phyloP scores from a whole-genome alignment of 2,329 filamentous ascomycete species.

The Talaromyces albobiverticillius region DNA sequence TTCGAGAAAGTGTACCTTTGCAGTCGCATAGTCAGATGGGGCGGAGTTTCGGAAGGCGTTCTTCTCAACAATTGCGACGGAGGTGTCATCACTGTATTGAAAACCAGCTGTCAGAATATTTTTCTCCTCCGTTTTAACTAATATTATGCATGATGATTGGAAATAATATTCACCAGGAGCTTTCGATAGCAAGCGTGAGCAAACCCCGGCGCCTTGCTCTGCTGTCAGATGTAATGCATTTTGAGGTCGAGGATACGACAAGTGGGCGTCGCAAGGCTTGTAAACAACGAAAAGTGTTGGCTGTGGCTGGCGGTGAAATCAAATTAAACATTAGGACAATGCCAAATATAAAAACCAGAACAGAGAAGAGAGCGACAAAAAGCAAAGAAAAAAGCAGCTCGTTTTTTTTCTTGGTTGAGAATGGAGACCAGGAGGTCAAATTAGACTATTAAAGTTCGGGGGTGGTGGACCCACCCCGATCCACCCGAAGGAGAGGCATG shows the following conservation, averaged over 20 bases:
- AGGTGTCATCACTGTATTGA: constrained; percentile 74
- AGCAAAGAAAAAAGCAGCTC: neutral
- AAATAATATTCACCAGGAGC: constrained; percentile 37
- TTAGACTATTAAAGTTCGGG: neutral
- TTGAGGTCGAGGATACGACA: neutral
- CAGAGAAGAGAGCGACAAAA: neutral
- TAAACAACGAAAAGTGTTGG: neutral
- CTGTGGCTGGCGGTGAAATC: neutral
- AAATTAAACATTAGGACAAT: constrained; percentile 2
- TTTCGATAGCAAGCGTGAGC: constrained; percentile 47
- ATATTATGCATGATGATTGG: neutral
- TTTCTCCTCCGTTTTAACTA: neutral
- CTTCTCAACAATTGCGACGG: constrained; percentile 75
- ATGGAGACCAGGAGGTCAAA: neutral
- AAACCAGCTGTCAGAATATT: neutral
- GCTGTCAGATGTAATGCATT: neutral
- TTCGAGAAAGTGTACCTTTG: constrained; percentile 71
- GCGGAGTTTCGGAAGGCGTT: constrained; percentile 16
- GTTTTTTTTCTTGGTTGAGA: neutral
- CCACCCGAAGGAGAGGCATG: neutral
- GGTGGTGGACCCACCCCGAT: neutral
- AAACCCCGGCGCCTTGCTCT: constrained; percentile 20
- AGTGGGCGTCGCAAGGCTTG: neutral
- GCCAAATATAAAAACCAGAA: neutral
- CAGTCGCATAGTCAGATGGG: constrained; percentile 25